Evolutionary conservation across 495 filamentous ascomycete species (phyloP), one percentile per base, ranked within the genome.

Genomic region (Xylaria scruposa): DNA sequence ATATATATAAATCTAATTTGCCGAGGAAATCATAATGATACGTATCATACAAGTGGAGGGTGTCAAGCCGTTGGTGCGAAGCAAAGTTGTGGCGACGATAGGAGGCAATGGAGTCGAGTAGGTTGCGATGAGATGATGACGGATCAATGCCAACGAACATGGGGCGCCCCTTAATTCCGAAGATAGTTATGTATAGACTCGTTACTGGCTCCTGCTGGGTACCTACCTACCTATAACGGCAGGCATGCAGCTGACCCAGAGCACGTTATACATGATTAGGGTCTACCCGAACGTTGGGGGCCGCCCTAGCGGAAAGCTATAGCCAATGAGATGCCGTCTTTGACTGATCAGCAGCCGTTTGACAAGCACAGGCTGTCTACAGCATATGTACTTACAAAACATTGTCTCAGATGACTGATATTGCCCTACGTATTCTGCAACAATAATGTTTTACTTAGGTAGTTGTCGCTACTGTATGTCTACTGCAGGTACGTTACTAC

Each of bases 401-500:
- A 2, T 26, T 17, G 61, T 64, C 38, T 64, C 61, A 24, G 38
- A 26, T 64, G 61, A 46, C 63, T 63, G 38, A 60, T 4, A 60
- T 60, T 56, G 53, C 53, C 53, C 53, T 56, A 56, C 24, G 12
- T 13, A 56, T 24, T 31, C 53, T 56, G 26, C 24, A 56, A 56
- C 33, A 60, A 19, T 36, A 38, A 9, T 38, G 8, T 38, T 38
- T 38, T 38, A 38, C 36, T 38, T 38, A 38, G 36, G 29, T 31
- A 31, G 29, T 38, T 38, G 36, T 38, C 36, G 8, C 36, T 49
- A 49, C 29, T 36, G 33, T 26, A 36, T 36, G 8, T 62, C 59
- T 36, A 42, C 33, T 62, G 59, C 38, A 62, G 59, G 59, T 62
- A 62, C 59, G 59, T 42, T 62, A 62, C 59, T 42, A 12, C 17